Conservation (phyloP, 352 stramenopile species). For the Globisporangium recalcitrans region DNA sequence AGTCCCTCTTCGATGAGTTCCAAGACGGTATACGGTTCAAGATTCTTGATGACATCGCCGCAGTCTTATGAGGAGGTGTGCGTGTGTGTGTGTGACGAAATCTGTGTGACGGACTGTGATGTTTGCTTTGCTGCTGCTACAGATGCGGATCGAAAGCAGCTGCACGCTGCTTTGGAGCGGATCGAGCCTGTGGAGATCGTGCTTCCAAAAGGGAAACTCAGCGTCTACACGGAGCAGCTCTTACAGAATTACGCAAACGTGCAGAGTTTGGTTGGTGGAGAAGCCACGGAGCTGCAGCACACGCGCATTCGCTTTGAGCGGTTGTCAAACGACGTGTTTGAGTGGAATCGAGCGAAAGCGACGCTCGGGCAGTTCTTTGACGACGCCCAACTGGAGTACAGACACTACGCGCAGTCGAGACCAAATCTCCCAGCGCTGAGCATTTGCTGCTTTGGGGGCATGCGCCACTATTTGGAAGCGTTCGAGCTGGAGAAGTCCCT, state of each 20-base stretch:
- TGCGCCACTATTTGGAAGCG: constrained; percentile 27
- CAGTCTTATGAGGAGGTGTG: background rate
- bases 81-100: background rate
- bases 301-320: constrained; percentile 25
- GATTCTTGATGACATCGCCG: background rate
- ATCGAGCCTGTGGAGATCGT: constrained; percentile 47
- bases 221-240: constrained; percentile 34
- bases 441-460: constrained; percentile 26
- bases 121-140: background rate
- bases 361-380: constrained; percentile 8
- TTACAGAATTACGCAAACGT: constrained; percentile 25
- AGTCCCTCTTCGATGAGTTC: constrained; percentile 39
- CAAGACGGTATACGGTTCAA: constrained; percentile 30
- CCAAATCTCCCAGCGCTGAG: constrained; percentile 23
- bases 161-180: constrained; percentile 21
- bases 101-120: background rate
- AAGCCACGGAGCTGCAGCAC: background rate
- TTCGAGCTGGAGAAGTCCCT: constrained; percentile 24
- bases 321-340: constrained; percentile 22
- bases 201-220: constrained; percentile 29
- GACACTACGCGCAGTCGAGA: background rate
- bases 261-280: background rate
- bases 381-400: constrained; percentile 12
- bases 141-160: constrained; percentile 26
- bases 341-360: constrained; percentile 12